phyloP scores from a whole-genome alignment of 352 stramenopile species.

The Phytophthora boehmeriae region DNA sequence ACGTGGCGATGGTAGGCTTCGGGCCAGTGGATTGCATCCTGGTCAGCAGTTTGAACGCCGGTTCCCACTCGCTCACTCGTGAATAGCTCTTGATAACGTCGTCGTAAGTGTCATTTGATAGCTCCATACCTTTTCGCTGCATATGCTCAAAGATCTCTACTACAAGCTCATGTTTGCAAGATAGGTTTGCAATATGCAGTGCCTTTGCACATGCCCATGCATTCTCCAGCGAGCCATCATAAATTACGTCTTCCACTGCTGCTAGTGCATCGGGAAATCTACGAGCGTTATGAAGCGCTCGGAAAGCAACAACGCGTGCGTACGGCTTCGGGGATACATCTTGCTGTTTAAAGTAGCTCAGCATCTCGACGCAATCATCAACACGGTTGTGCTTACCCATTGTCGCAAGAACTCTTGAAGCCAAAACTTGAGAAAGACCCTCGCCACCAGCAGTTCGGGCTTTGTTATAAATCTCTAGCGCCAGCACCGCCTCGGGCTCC shows the following conservation, averaged over 20 bases:
- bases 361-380: conserved; percentile 17
- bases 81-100: conserved; percentile 5
- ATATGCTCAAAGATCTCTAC: conserved; percentile 11
- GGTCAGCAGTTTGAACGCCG: conserved; percentile 9
- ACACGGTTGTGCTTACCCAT: conserved; percentile 16
- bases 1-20: not conserved
- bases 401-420: conserved; percentile 13
- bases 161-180: conserved; percentile 8
- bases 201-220: not conserved
- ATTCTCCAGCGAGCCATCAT: not conserved
- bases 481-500: conserved; percentile 8
- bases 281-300: not conserved
- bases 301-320: conserved; percentile 11
- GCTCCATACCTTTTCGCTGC: not conserved
- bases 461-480: conserved; percentile 19
- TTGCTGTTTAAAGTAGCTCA: conserved; percentile 20
- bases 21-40: conserved; percentile 11
- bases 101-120: conserved; percentile 2
- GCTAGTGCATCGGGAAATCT: conserved; percentile 2
- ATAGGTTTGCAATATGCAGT: conserved; percentile 10
- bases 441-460: conserved; percentile 7
- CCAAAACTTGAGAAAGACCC: conserved; percentile 10
- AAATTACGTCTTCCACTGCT: conserved; percentile 15
- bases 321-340: conserved; percentile 7
- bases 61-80: conserved; percentile 6